Evolutionary conservation across 345 rosid genomes (phyloP).

Genomic region (Pistacia integerrima): DNA sequence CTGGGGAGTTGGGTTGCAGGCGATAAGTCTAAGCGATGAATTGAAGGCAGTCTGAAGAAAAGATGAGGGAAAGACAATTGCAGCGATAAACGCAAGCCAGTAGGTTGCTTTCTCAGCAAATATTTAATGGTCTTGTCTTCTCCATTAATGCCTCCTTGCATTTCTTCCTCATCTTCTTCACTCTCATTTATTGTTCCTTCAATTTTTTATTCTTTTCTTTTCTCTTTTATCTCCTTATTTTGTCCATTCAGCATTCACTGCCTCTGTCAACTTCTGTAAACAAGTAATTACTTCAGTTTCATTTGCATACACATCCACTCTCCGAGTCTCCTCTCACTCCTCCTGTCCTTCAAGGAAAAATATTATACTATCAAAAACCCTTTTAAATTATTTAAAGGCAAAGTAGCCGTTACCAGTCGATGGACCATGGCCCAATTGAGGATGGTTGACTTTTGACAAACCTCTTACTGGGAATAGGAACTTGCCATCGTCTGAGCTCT

Average conservation of each 20-base stretch:
- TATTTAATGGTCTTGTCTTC: slow-evolving; percentile 52
- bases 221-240: background rate
- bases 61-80: slow-evolving; percentile 40
- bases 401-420: slow-evolving; percentile 1
- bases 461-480: background rate
- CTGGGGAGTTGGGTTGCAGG: slow-evolving; percentile 44
- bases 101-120: slow-evolving; percentile 40
- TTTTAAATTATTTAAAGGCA: background rate
- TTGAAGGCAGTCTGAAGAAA: slow-evolving; percentile 30
- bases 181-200: slow-evolving; percentile 28
- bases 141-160: slow-evolving; percentile 55
- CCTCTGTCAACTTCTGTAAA: background rate
- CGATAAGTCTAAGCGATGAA: slow-evolving; percentile 28
- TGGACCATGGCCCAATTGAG: background rate
- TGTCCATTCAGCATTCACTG: background rate
- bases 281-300: background rate
- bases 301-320: background rate
- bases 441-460: background rate
- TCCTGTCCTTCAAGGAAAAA: no score
- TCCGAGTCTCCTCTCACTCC: background rate
- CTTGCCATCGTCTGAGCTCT: no score
- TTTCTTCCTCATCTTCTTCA: slow-evolving; percentile 28
- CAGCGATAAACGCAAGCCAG: slow-evolving; percentile 53
- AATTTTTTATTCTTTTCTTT: background rate
- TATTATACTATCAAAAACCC: background rate